These are phyloP conservation scores for Talaromyces wortmannii DNA, from an alignment of 495 filamentous ascomycete species.

Conservation along the genomic window DNA sequence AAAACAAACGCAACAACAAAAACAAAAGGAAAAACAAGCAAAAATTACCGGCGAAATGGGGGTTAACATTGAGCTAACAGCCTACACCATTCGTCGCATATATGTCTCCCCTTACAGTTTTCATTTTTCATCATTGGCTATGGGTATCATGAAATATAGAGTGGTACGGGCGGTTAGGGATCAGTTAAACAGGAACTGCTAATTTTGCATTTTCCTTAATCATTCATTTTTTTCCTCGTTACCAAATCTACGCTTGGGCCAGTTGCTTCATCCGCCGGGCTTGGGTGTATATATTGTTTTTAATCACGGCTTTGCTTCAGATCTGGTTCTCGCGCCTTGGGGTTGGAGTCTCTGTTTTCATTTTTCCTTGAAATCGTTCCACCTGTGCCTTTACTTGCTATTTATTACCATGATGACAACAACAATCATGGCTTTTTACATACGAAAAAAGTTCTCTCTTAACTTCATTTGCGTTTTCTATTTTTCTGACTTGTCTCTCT, in stretches of 20 bases:
- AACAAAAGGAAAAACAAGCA: background rate
- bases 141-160: slow-evolving; percentile 4
- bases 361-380: background rate
- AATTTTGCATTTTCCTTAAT: background rate
- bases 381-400: too few relatives aligned
- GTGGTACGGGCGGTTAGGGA: slow-evolving; percentile 5
- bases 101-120: background rate
- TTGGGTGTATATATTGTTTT: slow-evolving; percentile 5
- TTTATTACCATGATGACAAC: too few relatives aligned
- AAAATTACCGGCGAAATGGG: background rate
- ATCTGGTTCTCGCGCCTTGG: background rate
- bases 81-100: background rate
- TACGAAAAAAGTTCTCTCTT: background rate
- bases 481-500: background rate
- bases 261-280: background rate
- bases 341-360: background rate
- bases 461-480: background rate
- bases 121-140: background rate
- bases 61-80: background rate
- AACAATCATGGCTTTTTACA: background rate
- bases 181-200: background rate
- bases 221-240: background rate
- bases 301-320: background rate
- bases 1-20: background rate
- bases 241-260: slow-evolving; percentile 1